Percentiles rank a stretch among this genome's conserved stretches.
phyloP scores from a whole-genome alignment of 208 protist genomes.

The Endotrypanum monterogeii region DNA sequence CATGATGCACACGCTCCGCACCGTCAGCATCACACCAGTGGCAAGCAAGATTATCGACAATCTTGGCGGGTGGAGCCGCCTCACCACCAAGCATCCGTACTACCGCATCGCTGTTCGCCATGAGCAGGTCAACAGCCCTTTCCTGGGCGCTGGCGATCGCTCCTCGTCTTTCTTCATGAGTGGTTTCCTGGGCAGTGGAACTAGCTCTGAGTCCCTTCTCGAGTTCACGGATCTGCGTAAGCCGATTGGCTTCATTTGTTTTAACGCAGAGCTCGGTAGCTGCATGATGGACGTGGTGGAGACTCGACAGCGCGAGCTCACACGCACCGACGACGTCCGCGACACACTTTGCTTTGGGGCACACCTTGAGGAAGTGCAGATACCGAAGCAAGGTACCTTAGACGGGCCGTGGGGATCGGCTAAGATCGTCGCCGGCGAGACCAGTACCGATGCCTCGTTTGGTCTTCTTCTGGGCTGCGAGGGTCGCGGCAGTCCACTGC shows the following conservation, averaged over 20 bases:
- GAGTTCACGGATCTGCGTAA: constrained; percentile 83
- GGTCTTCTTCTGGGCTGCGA: constrained; percentile 81
- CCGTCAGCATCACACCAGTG: constrained; percentile 81
- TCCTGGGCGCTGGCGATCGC: constrained; percentile 36
- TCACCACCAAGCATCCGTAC: constrained; percentile 85
- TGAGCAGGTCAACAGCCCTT: constrained; percentile 75
- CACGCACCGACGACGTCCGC: constrained; percentile 4
- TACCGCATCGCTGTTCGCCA: constrained; percentile 88
- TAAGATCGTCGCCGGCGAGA: constrained; percentile 30
- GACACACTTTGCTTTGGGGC: constrained; percentile 63
- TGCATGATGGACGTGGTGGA: constrained; percentile 67
- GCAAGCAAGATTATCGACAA: constrained; percentile 84
- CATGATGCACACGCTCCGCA: constrained; percentile 75
- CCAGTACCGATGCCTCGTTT: constrained; percentile 38
- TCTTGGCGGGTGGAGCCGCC: constrained; percentile 60
- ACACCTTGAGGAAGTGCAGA: constrained; percentile 41
- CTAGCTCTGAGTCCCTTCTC: constrained; percentile 57
- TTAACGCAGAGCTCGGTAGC: constrained; percentile 74
- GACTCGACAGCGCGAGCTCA: constrained; percentile 26
- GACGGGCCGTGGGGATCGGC: constrained; percentile 57
- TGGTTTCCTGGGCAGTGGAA: constrained; percentile 40
- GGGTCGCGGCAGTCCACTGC: constrained; percentile 72
- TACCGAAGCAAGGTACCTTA: constrained; percentile 38
- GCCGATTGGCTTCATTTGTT: constrained; percentile 84
- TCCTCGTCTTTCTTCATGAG: constrained; percentile 64